Evolutionary conservation across 768 basidiomycete species (phyloP), one percentile per base, ranked within the genome.

Genomic region (Lentinula sp.): DNA sequence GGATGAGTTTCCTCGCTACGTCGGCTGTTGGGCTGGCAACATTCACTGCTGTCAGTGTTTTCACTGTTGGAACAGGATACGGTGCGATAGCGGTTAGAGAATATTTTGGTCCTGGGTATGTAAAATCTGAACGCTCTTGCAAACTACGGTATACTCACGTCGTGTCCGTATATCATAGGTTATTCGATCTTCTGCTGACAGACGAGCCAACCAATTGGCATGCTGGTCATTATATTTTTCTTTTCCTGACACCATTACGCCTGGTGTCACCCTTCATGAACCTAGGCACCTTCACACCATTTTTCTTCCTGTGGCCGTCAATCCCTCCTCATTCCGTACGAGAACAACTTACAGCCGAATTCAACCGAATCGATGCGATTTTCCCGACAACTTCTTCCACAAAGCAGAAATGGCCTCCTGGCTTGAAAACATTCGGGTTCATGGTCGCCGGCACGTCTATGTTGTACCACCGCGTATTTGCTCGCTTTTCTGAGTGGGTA

Each of bases 31-130:
- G 35, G 37, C n/a, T 55, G 5, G 49, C 15, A 46, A 41, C 45
- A n/a, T 36, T 33, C 35, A 41, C 36, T 12, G 36, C 23, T 7
- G 43, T 45, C 15, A 42, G 49, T n/a, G 57, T 45, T 5, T 2
- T 51, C 37, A 23, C 49, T 42, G 50, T 43, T 23, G 50, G 57
- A 37, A 52, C 50, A n/a, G 59, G 49, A 6, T 63, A 60, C 18
- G 62, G 62, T 33, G 53, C 53, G 12, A 39, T 54, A 13, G 52
- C 62, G 4, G 49, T 63, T 8, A 60, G 51, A 33, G 35, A 52
- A 32, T 48, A 48, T 46, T 63, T 63, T 33, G 62, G 62, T 13
- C 18, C 60, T 37, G 32, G 18, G 62, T 63, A 48, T n/a, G 62
- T 46, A 7, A 1, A 49, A 8, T 49, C 0, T 51, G 13, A 3